Evolutionary conservation across 2,329 filamentous ascomycete genomes (phyloP), one percentile per base, ranked within the genome.

Genomic region (Hyphodiscus sp.): DNA sequence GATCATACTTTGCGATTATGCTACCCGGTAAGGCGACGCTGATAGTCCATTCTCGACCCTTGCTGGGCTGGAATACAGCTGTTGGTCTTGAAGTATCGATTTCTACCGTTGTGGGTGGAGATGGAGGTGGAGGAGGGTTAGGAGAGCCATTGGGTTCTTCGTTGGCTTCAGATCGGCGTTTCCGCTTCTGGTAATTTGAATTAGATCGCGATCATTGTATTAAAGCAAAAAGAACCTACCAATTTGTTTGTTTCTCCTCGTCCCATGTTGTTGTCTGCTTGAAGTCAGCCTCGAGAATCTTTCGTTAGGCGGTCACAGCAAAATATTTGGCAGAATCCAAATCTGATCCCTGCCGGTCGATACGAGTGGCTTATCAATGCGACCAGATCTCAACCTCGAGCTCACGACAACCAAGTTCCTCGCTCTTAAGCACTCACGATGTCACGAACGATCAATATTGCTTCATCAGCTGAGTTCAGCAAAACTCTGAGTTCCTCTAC

Each of bases 1-100:
- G 15, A 15, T 70, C 74, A 56, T 73, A 90, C 87, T 87, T 88
- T 53, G 83, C 76, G 53, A 92, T 78, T 45, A 94, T 82, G 66
- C 87, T 92, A 33, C 86, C 87, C 1, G 89, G 87, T 29, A 95
- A 71, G 2, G 89, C 89, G 33, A 94, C 77, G 43, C 86, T 91
- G 18, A 94, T 68, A 0, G 89, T 94, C 78, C 86, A 88, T 38
- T 80, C 73, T 59, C 89, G 60, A 38, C 85, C 83, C 45, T 77
- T 76, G 0, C 73, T 76, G 1, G 88, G 83, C 49, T 78, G 75
- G 71, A 89, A 92, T 41, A 85, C 73, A 9, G 85, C 82, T 4
- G 82, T 83, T 3, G 86, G 86, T 67, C 85, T 88, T 20, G 84
- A 82, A 2, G 81, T 58, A 54, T 76, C 74, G 38, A 70, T 63